Evolutionary conservation across 2,329 filamentous ascomycete species (phyloP), one percentile per base, ranked within the genome.

Genomic region (Phaeosphaeria sp.): DNA sequence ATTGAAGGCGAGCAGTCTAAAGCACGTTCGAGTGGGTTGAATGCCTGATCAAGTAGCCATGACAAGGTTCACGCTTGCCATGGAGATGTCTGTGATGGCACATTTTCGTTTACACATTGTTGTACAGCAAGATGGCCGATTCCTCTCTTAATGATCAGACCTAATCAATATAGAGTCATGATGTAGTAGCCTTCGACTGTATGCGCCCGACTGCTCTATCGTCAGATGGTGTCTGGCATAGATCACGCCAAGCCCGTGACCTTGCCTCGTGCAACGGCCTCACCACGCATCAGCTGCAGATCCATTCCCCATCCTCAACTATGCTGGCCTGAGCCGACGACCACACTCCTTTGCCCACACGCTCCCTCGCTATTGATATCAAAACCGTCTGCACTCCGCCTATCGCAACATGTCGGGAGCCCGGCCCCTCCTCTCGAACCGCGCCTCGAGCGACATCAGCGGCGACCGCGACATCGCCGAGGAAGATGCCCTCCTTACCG

Each of bases 401-500:
- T 18, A 42, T 53, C 23, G 11, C 58, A 56, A 52, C 59, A 81
- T 81, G 76, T 64, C 79, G 30, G 73, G 77, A 63, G 78, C 84
- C 54, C 80, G 85, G 67, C 83, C 85, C 51, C 81, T 87, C 25
- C 77, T 87, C 53, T 79, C 82, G 54, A 79, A 80, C 46, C 83
- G 86, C 58, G 81, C 83, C 21, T 85, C 84, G 46, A 88, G 85
- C 23, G 82, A 85, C 52, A 78, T 79, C 59, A 85, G 84, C 30
- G 83, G 84, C 59, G 81, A 86, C 48, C 80, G 80, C 62, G 82
- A 83, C 63, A 81, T 83, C 47, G 84, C 85, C 63, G 87, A 88
- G 75, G 86, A 88, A 76, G 85, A 89, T 68, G 84, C 85, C 43
- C 78, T 90, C 58, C 77, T 89, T 56, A 85, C 87, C 39, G 83